phyloP scores from a whole-genome alignment of 441 rosid species.

The Adansonia madagascariensis region DNA sequence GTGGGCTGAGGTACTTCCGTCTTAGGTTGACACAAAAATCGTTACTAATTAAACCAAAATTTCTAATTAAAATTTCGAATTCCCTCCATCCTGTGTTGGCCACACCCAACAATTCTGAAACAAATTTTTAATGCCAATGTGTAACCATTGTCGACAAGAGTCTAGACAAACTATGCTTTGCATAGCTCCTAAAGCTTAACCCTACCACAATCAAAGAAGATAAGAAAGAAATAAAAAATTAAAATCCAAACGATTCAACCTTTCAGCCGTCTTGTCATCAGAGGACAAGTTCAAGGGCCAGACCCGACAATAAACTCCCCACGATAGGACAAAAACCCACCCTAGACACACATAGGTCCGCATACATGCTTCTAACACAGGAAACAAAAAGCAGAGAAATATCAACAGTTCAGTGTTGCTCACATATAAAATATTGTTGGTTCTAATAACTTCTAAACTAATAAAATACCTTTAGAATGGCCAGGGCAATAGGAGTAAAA shows the following conservation, averaged over 20 bases:
- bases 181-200: background rate
- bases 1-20: background rate
- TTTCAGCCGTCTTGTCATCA: background rate
- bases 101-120: background rate
- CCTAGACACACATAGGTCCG: background rate
- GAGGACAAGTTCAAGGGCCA: constrained; percentile 8
- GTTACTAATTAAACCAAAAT: background rate
- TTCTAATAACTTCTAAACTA: background rate
- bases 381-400: background rate
- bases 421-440: background rate
- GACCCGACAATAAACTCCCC: background rate
- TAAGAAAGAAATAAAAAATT: background rate
- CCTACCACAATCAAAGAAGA: background rate
- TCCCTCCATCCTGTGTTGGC: background rate
- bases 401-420: background rate
- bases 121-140: constrained; percentile 2
- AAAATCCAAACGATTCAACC: constrained; percentile 2
- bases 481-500: background rate
- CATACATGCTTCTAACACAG: background rate
- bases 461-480: background rate
- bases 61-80: background rate
- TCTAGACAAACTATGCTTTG: background rate
- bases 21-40: background rate
- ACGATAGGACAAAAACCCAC: background rate
- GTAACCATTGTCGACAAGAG: background rate